phyloP scores from a whole-genome alignment of 2,329 filamentous ascomycete species.

The Hymenotorrendiella dingleyae region DNA sequence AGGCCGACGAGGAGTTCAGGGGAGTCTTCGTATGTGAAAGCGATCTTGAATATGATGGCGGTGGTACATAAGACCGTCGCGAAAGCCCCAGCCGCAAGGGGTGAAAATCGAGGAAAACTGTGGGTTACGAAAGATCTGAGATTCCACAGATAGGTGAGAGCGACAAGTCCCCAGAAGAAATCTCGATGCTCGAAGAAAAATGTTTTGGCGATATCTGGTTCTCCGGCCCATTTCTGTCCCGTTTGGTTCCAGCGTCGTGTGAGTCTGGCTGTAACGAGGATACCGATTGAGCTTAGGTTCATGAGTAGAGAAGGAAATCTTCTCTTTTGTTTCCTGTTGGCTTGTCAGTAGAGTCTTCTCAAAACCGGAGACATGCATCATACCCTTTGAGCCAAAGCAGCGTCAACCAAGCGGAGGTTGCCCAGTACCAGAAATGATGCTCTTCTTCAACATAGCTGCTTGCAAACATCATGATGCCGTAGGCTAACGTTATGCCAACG shows the following conservation, averaged over 20 bases:
- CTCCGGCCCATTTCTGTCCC: slow-evolving; percentile 91
- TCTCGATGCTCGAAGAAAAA: slow-evolving; percentile 59
- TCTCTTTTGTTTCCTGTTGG: slow-evolving; percentile 20
- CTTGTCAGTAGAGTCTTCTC: too few relatives aligned
- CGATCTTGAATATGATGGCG: slow-evolving; percentile 80
- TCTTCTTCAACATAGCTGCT: slow-evolving; percentile 98
- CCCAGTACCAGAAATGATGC: slow-evolving; percentile 98
- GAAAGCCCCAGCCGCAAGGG: slow-evolving; percentile 25
- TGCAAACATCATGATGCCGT: slow-evolving; percentile 91
- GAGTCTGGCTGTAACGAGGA: slow-evolving; percentile 60
- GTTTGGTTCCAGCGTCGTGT: slow-evolving; percentile 90
- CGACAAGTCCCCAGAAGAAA: slow-evolving; percentile 69
- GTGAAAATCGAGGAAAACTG: slow-evolving; percentile 26
- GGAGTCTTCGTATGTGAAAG: slow-evolving; percentile 81
- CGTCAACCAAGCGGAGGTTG: slow-evolving; percentile 63
- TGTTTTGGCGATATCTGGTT: slow-evolving; percentile 73
- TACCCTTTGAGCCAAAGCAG: slow-evolving; percentile 44
- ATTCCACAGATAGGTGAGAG: slow-evolving; percentile 58
- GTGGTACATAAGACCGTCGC: slow-evolving; percentile 41
- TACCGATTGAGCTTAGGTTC: slow-evolving; percentile 32
- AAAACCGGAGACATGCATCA: too few relatives aligned
- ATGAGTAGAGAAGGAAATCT: slow-evolving; percentile 10
- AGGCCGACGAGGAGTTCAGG: slow-evolving; percentile 64
- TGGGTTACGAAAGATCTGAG: slow-evolving; percentile 21
- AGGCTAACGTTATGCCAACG: slow-evolving; percentile 49